phyloP scores from a whole-genome alignment of 495 filamentous ascomycete genomes.

The Lepraria neglecta region DNA sequence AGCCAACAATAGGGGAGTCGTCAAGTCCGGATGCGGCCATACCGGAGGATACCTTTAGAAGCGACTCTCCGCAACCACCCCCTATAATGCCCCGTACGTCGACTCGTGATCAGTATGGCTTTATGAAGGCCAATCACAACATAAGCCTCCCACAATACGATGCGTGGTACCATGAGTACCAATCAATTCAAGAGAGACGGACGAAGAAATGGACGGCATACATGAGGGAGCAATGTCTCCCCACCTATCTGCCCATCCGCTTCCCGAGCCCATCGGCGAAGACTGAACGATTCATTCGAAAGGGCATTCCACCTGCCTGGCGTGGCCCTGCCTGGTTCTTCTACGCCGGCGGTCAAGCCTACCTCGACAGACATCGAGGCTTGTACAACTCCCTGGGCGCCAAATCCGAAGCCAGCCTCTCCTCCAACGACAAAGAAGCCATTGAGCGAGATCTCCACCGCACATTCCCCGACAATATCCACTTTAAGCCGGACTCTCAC shows the following conservation, averaged over 20 bases:
- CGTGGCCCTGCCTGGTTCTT: slow-evolving; percentile 94
- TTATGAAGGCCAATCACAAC: slow-evolving; percentile 79
- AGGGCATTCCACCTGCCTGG: slow-evolving; percentile 92
- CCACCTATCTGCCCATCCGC: slow-evolving; percentile 59
- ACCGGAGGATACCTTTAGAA: slow-evolving; percentile 31
- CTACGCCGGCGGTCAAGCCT: slow-evolving; percentile 83
- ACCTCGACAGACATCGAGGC: slow-evolving; percentile 64
- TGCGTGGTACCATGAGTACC: slow-evolving; percentile 68
- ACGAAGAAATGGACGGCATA: slow-evolving; percentile 74
- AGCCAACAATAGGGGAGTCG: slow-evolving; percentile 29
- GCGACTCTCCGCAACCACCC: slow-evolving; percentile 28
- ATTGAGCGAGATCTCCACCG: slow-evolving; percentile 94
- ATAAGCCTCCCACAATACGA: slow-evolving; percentile 73
- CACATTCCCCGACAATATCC: slow-evolving; percentile 91
- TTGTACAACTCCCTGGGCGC: slow-evolving; percentile 65
- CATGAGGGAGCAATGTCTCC: slow-evolving; percentile 68
- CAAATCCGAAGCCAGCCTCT: slow-evolving; percentile 55
- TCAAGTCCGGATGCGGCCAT: slow-evolving; percentile 23
- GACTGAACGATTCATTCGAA: slow-evolving; percentile 82
- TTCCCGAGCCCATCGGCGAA: slow-evolving; percentile 79
- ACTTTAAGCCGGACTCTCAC: slow-evolving; percentile 69
- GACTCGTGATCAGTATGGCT: slow-evolving; percentile 79
- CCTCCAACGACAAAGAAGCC: slow-evolving; percentile 70
- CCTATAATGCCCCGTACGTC: slow-evolving; percentile 33
- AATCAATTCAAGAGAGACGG: slow-evolving; percentile 59